These are phyloP conservation scores for Solanum bulbocastanum DNA, from an alignment of 257 asterid species.

Conservation along the genomic window DNA sequence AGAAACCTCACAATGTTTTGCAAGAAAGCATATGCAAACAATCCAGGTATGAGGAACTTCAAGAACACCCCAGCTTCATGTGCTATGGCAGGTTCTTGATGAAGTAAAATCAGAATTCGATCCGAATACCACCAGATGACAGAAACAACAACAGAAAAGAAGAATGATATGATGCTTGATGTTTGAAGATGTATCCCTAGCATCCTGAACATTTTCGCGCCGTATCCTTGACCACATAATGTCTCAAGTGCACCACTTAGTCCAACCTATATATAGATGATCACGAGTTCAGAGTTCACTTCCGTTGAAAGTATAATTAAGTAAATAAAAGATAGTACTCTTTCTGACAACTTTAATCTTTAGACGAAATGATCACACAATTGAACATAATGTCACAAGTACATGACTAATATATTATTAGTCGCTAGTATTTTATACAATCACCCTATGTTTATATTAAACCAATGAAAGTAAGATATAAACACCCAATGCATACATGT, in stretches of 20 bases:
- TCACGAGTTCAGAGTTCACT: not conserved
- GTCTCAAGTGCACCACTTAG: conserved; percentile 83
- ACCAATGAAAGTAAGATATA: not conserved
- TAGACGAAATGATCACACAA: not conserved
- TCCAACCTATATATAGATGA: conserved; percentile 34
- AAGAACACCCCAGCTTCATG: conserved; percentile 45
- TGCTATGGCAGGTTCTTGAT: conserved; percentile 53
- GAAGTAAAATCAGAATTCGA: conserved; percentile 26
- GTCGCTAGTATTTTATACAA: not conserved
- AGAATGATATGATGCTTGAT: conserved; percentile 44
- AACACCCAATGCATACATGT: not conserved
- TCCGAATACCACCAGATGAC: conserved; percentile 61
- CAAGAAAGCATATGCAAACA: conserved; percentile 49
- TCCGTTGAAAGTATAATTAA: not conserved
- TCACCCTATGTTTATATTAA: not conserved
- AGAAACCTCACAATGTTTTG: conserved; percentile 64
- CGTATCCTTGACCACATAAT: conserved; percentile 74
- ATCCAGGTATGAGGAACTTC: conserved; percentile 13
- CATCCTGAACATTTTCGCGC: conserved; percentile 46
- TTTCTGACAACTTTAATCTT: not conserved
- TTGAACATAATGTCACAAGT: conserved; percentile 58
- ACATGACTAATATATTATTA: conserved; percentile 35
- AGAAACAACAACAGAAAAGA: conserved; percentile 24
- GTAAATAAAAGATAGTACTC: not conserved
- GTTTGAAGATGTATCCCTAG: conserved; percentile 63